These are phyloP conservation scores for Penicillium concentricum DNA, from an alignment of 2,329 filamentous ascomycete genomes.

Conservation along the genomic window DNA sequence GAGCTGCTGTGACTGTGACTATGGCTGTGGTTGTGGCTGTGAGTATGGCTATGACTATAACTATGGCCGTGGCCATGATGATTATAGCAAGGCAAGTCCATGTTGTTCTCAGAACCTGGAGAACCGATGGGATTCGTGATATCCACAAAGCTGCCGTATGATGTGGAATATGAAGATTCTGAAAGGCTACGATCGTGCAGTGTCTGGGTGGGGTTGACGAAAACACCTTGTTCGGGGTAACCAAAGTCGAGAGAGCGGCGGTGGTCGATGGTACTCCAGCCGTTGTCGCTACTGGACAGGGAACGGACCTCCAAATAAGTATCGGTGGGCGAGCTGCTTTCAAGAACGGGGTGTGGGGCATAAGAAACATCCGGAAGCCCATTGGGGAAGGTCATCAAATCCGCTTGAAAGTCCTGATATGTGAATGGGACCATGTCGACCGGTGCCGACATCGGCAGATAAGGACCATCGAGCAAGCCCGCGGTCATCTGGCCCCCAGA, in stretches of 20 bases:
- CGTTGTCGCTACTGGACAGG: constrained; percentile 79
- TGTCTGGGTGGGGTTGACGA: constrained; percentile 90
- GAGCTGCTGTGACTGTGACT: constrained; percentile 6
- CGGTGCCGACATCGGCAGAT: constrained; percentile 53
- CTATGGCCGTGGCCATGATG: constrained; percentile 24
- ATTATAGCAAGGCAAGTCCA: constrained; percentile 52
- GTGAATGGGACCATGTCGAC: constrained; percentile 67
- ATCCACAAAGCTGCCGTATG: constrained; percentile 78
- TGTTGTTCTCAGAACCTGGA: constrained; percentile 73
- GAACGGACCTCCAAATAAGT: constrained; percentile 85
- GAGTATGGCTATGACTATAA: constrained; percentile 3
- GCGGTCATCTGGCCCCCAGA: constrained; percentile 62
- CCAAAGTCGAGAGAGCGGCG: constrained; percentile 70
- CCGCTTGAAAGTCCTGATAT: constrained; percentile 76
- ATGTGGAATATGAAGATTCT: constrained; percentile 75
- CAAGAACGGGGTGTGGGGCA: constrained; percentile 43
- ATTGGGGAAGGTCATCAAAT: constrained; percentile 59
- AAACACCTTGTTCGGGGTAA: constrained; percentile 61
- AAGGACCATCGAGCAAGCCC: constrained; percentile 62
- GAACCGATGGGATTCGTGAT: constrained; percentile 79
- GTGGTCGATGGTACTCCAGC: constrained; percentile 79
- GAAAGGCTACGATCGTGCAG: constrained; percentile 84
- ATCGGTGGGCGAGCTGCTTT: constrained; percentile 68
- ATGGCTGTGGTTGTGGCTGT: constrained; percentile 24
- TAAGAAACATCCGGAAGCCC: constrained; percentile 50